These are phyloP conservation scores for Claviceps digitariae DNA, from an alignment of 2,329 filamentous ascomycete species.

Conservation along the genomic window DNA sequence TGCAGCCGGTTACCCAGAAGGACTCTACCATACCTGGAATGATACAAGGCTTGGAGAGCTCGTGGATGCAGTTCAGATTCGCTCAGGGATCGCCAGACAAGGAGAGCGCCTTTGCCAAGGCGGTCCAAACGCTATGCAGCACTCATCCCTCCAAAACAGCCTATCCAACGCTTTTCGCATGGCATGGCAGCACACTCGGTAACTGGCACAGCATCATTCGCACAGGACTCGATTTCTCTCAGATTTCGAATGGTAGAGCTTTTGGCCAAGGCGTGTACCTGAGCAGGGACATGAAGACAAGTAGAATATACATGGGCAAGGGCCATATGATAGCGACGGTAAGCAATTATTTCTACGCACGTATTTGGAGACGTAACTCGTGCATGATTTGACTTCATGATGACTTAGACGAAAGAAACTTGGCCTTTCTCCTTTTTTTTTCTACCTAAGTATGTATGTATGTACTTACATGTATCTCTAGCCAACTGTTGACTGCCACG, in stretches of 20 bases:
- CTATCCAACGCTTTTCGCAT: constrained; percentile 67
- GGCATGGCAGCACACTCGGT: constrained; percentile 62
- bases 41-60: not conserved
- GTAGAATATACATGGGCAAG: not conserved
- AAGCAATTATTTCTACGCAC: not conserved
- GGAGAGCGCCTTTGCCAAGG: constrained; percentile 58
- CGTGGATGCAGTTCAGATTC: constrained; percentile 72
- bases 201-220: constrained; percentile 92
- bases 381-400: not conserved
- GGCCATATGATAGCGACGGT: not conserved
- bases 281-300: constrained; percentile 29
- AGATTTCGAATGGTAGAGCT: constrained; percentile 49
- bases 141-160: constrained; percentile 15
- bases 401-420: not conserved
- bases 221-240: constrained; percentile 62
- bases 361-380: not conserved
- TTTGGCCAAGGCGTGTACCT: constrained; percentile 77
- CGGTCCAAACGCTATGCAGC: constrained; percentile 34
- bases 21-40: not conserved
- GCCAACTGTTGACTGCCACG: not conserved
- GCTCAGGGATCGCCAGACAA: constrained; percentile 82
- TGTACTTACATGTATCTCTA: not conserved
- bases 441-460: not conserved
- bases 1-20: no score
- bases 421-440: not conserved